phyloP scores from a whole-genome alignment of 495 filamentous ascomycete species.

The Tirmania nivea region DNA sequence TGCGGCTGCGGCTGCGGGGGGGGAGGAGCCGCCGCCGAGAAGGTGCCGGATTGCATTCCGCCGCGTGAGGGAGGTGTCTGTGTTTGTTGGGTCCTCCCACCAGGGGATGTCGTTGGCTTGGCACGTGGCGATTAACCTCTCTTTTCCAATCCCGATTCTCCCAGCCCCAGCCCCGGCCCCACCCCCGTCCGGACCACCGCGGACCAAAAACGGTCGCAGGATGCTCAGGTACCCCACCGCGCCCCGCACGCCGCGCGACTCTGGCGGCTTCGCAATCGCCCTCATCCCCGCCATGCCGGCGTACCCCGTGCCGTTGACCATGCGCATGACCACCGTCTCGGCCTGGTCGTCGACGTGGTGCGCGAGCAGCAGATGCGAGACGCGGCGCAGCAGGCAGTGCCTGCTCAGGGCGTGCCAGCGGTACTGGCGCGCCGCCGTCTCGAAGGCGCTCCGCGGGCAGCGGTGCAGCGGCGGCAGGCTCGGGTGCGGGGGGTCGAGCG shows the following conservation, averaged over 20 bases:
- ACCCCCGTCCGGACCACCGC: too few species aligned
- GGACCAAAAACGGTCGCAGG: too few species aligned
- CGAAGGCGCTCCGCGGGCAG: constrained; percentile 35
- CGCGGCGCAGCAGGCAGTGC: constrained; percentile 34
- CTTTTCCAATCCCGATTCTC: constrained; percentile 23
- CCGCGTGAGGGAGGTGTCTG: constrained; percentile 49
- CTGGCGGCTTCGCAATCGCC: constrained; percentile 44
- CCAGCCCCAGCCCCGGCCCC: too few species aligned
- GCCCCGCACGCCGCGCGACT: constrained; percentile 54
- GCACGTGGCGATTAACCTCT: constrained; percentile 51
- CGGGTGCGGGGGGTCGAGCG: constrained; percentile 20
- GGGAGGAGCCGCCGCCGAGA: too few species aligned
- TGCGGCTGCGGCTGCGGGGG: too few species aligned
- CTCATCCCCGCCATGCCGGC: constrained; percentile 53
- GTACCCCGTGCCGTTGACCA: constrained; percentile 37
- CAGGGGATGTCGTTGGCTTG: constrained; percentile 38
- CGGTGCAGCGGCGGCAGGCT: neutral
- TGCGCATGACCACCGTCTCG: constrained; percentile 63
- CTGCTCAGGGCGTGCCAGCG: constrained; percentile 49
- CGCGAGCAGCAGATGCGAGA: constrained; percentile 35
- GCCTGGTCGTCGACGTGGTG: constrained; percentile 76
- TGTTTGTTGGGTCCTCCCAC: constrained; percentile 75
- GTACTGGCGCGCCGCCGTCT: constrained; percentile 49
- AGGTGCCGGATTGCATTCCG: constrained; percentile 48
- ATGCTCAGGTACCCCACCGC: constrained; percentile 25